phyloP scores from a whole-genome alignment of 2,329 filamentous ascomycete species.

The Gaeumannomyces sp. region DNA sequence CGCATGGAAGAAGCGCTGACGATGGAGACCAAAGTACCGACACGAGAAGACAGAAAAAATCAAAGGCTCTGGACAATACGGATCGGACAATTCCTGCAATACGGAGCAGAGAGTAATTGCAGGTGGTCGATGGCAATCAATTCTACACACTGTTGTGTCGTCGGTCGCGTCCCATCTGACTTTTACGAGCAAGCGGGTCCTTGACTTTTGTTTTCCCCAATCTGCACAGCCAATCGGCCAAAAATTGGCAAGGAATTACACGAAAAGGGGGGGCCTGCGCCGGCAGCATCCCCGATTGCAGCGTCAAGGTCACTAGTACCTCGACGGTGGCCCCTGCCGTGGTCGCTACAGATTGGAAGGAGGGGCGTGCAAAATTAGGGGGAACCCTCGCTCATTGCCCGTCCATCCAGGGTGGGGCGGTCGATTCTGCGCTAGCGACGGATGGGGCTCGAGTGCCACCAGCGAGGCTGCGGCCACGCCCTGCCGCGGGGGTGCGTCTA shows the following conservation, averaged over 20 bases:
- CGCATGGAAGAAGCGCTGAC: neutral
- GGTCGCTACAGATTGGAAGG: neutral
- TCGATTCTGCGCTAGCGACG: neutral
- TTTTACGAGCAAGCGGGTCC: neutral
- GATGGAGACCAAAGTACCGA: neutral
- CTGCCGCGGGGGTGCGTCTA: neutral
- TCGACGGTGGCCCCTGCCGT: neutral
- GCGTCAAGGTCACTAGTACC: neutral
- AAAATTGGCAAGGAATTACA: neutral
- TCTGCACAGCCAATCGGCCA: neutral
- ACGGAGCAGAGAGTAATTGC: neutral
- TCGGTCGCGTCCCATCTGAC: neutral
- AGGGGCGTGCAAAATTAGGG: slow-evolving; percentile 1
- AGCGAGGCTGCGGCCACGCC: neutral
- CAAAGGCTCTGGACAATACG: too few species aligned
- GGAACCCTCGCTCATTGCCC: neutral
- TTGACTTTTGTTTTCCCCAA: neutral
- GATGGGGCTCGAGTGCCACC: neutral
- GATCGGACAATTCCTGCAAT: neutral
- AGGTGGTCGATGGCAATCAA: neutral
- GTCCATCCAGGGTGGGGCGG: neutral
- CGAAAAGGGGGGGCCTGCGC: neutral
- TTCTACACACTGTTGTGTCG: neutral
- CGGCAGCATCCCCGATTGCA: neutral
- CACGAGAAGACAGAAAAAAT: too few species aligned